Base-by-base conservation (phyloP, 2,329 filamentous ascomycete species). In the Aspergillus fructus region DNA sequence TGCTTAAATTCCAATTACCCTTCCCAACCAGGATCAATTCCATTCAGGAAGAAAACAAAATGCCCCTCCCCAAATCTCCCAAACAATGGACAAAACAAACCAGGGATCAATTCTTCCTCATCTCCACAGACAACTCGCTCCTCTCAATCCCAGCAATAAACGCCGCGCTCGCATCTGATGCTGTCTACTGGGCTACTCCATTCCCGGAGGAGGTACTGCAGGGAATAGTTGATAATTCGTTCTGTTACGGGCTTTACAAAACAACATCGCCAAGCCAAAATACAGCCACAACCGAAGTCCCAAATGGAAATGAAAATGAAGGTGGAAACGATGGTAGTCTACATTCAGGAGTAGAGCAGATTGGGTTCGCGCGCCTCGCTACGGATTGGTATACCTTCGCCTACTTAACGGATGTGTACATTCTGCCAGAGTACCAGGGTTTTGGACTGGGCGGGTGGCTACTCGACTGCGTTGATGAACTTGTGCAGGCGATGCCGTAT, bases 341-440 rank as follows among this genome's bases (percentile, higher is more conserved):
- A 12, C 4, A 39, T 11, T 5, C 21, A 30, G 24, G 5, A 11
- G 67, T 64, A 9, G 68, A 71, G n/a, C 75, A 80, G 63, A 76
- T 89, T 49, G 86, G 85, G 0, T 79, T 87, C 55, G 82, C 81
- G 1, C 79, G 89, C 34, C 71, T 89, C n/a, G 76, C 91, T 51
- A 91, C 88, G 8, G 89, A 91, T 71, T 82, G 83, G 65, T 80
- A 85, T 47, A 88, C 87, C 0, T 85, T 90, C 64, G 86, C 83
- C 34, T 91, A 89, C 64, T 73, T 89, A 40, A 88, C 87, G 24
- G 88, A 90, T 66, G 84, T 90, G 19, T 90, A 88, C 69, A 77
- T 90, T 21, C 69, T 84, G 3, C 77, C 82, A 0, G 78, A 81
- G 40, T 83, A 85, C 64, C 86, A 88, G 67, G 80, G 83, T 4